phyloP scores from a whole-genome alignment of 768 basidiomycete genomes.

The Tulasnella sp. region DNA sequence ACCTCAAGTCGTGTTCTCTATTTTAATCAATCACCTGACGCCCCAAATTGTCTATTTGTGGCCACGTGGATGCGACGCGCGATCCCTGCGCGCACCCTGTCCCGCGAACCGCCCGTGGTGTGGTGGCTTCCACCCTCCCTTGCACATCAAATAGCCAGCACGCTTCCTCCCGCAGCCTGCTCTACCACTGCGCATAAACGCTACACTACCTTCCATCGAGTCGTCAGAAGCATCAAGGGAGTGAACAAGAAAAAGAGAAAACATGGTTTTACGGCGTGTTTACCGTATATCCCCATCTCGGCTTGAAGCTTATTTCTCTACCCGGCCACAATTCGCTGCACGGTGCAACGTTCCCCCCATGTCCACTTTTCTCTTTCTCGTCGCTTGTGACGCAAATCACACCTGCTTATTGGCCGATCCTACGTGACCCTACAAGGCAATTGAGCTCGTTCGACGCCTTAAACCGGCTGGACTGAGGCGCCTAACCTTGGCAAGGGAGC shows the following conservation, averaged over 20 bases:
- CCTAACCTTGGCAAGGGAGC: neutral
- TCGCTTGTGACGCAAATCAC: neutral
- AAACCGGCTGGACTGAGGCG: neutral
- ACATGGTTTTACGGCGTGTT: neutral
- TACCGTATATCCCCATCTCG: neutral
- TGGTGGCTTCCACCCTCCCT: neutral
- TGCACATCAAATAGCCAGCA: neutral
- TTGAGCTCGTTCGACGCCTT: neutral
- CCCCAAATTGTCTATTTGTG: neutral
- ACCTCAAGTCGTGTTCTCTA: neutral
- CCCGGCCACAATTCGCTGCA: neutral
- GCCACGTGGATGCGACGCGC: neutral
- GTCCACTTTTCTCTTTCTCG: neutral
- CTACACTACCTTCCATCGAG: neutral
- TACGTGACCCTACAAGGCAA: neutral
- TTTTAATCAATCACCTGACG: slow-evolving; percentile 11
- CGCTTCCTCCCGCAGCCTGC: too few species aligned
- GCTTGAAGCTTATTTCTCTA: neutral
- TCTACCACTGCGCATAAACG: neutral
- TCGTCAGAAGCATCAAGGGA: neutral
- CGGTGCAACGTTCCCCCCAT: neutral
- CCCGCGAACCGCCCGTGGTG: too few species aligned
- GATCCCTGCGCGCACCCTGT: neutral
- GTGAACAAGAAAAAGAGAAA: neutral
- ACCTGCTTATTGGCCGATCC: neutral